Conservation (phyloP, 148 eudicot species). For the Rhododendron vialii region DNA sequence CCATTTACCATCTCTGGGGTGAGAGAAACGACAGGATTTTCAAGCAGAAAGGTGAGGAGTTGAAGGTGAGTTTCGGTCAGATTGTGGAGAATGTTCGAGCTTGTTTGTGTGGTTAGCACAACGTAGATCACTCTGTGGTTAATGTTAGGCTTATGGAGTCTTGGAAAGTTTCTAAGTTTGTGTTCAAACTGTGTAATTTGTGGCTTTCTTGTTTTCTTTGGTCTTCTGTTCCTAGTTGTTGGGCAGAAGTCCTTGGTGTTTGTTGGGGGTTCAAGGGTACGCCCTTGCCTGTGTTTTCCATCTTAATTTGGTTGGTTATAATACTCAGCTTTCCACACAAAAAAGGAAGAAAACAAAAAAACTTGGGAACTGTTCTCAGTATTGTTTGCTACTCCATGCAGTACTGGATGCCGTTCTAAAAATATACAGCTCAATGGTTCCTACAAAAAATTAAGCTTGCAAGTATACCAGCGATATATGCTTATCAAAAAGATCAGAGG, state of each 20-base stretch:
- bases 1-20: too few relatives aligned
- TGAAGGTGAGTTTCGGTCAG: too few relatives aligned
- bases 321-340: not conserved
- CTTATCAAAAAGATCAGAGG: slow-evolving; percentile 21
- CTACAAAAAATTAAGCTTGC: slow-evolving; percentile 34
- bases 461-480: slow-evolving; percentile 28
- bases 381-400: slow-evolving; percentile 6
- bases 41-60: too few relatives aligned
- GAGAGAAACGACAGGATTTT: too few relatives aligned
- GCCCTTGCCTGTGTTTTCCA: not conserved
- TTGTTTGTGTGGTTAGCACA: not conserved
- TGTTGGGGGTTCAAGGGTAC: not conserved
- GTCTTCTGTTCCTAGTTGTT: not conserved
- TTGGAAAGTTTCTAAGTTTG: not conserved
- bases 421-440: slow-evolving; percentile 35
- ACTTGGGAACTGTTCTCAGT: not conserved
- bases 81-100: not conserved
- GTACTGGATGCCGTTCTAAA: slow-evolving; percentile 40
- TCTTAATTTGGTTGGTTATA: not conserved
- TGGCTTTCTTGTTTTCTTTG: not conserved
- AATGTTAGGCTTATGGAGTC: not conserved
- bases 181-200: not conserved
- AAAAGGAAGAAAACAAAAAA: not conserved
- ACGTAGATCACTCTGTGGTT: not conserved
- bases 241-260: not conserved